Evolutionary conservation across 305 asterid genomes (phyloP), one percentile per base, ranked within the genome.

Genomic region (Fraxinus xanthoxyloides): DNA sequence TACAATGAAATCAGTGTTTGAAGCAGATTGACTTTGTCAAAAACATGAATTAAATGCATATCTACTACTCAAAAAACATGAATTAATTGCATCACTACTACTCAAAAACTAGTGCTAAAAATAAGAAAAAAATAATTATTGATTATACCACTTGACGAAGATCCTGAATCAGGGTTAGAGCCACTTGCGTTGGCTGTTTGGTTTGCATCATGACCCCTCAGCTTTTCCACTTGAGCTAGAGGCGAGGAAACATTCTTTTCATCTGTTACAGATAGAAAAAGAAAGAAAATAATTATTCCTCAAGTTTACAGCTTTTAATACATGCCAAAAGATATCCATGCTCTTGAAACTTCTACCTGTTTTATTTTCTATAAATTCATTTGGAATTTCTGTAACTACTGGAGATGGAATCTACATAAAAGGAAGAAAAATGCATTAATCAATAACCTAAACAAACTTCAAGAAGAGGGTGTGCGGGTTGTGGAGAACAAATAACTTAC

Each of bases 121-220:
- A 81, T 40, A 77, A 48, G 40, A 79, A 81, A 77, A 31, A 35
- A 76, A 79, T 34, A 85, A 75, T 19, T 76, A 75, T 77, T 54
- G 70, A 84, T 79, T 51, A 85, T 87, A 92, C 96, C 94, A 84
- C 90, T 87, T 80, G 93, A 89, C 56, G 93, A 90, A 78, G 93
- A 92, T 82, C 91, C 91, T 3, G 92, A 88, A 79, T 89, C 90
- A 79, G 91, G 80, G 81, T 87, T 83, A 80, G 91, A 87, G 88
- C 88, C 87, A 89, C 87, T 88, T 80, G 81, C 79, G 54, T 72
- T 86, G 65, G 81, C 86, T 84, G 81, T 89, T 88, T 76, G 86
- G 38, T 88, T 90, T 77, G 81, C 72, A 48, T 81, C 85, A 78
- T 82, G 80, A 54, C 36, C 77, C 61, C 77, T 86, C 7, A 40